These are phyloP conservation scores for Zymoseptoria crescenta DNA, from an alignment of 2,329 filamentous ascomycete genomes.

Conservation along the genomic window DNA sequence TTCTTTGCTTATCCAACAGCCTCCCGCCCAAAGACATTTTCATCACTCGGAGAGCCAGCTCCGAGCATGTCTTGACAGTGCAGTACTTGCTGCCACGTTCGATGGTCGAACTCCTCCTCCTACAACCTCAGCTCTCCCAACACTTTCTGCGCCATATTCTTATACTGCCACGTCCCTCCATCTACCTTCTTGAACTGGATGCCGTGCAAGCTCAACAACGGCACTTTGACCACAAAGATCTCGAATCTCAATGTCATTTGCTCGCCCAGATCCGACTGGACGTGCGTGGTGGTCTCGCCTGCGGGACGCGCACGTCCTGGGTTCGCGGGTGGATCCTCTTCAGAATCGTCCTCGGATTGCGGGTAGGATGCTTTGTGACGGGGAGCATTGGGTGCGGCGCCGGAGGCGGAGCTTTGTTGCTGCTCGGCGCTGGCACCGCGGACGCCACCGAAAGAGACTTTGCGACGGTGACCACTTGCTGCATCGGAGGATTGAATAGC, in stretches of 20 bases:
- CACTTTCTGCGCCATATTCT: conserved; percentile 96
- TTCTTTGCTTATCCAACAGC: background rate
- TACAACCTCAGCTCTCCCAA: conserved; percentile 75
- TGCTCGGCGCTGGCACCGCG: conserved; percentile 56
- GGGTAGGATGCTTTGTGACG: conserved; percentile 69
- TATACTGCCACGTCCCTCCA: conserved; percentile 97
- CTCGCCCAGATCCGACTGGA: conserved; percentile 79
- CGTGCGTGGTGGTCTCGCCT: conserved; percentile 85
- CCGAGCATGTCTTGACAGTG: too few relatives aligned
- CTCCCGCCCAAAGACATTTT: background rate
- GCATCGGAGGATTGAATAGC: conserved; percentile 46
- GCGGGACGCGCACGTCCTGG: conserved; percentile 37
- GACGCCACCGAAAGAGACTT: conserved; percentile 76
- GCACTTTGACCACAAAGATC: conserved; percentile 96
- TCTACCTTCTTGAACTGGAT: conserved; percentile 97
- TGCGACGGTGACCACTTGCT: conserved; percentile 56
- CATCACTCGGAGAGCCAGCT: background rate
- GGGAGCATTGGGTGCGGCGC: conserved; percentile 44
- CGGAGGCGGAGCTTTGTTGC: conserved; percentile 50
- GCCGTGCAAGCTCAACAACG: conserved; percentile 82
- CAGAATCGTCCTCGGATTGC: conserved; percentile 47
- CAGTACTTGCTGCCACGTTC: too few relatives aligned
- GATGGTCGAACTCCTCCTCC: background rate
- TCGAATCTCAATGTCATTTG: conserved; percentile 85
- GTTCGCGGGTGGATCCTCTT: conserved; percentile 30